Base-by-base conservation (phyloP, 352 stramenopile species). In the Phytophthora capsici region DNA sequence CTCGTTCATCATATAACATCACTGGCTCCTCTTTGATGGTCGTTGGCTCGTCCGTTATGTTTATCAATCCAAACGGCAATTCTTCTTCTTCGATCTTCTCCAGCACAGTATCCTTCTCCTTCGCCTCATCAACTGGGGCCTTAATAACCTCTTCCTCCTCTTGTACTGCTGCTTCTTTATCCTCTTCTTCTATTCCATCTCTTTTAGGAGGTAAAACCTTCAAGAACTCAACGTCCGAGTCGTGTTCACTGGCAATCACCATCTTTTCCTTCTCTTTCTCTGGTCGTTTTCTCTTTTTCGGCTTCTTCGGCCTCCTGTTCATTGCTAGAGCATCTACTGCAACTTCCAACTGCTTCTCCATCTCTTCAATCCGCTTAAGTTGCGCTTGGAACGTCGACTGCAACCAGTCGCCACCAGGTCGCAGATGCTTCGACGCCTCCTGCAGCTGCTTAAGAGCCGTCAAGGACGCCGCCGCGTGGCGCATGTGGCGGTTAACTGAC, bases 401-500 rank as follows among this genome's bases (percentile, higher is more conserved):
- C 19, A 58, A 20, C 67, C 58, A 77, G 30, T 66, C 66, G 37
- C 51, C 63, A 23, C 9, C 53, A 16, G 57, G 58, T 38, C 58
- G 59, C 59, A 84, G 52, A 23, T 48, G 47, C n/a, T 50, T 26
- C 3, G 62, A 61, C 7, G 69, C 73, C 30, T 47, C 45, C 26
- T 72, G 44, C 38, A 84, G 49, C 54, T 80, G 58, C 8, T 59
- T 56, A 14, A 79, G 38, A 1, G 59, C 48, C 19, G 40, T 48
- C 38, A 81, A 43, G 34, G 63, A 66, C 38, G 49, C 19, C 30
- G 25, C 41, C 7, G 48, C 57, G 7, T 54, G 59, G 22, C 55
- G 22, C 3, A 82, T 0, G 1, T 53, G 53, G 10, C 45, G 46
- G 3, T 19, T 28, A 2, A 71, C 43, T 1, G 56, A 34, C 25